Percentiles rank a stretch among this genome's conserved stretches.
Conservation (phyloP, 768 basidiomycete species). For the Exidia glandulosa region DNA sequence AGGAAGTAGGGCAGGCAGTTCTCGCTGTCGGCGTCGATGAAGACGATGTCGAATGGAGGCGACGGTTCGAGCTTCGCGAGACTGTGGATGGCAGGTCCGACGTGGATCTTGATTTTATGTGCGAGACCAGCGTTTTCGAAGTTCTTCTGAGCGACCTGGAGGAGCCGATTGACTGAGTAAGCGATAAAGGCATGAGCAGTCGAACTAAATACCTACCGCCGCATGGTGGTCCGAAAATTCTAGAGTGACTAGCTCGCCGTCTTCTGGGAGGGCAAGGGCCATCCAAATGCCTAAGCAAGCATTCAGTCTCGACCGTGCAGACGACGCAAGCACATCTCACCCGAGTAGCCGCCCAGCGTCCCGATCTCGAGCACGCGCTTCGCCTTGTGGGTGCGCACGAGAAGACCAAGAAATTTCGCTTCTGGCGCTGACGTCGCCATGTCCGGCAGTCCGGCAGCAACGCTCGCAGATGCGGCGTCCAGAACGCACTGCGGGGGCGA, state of each 20-base stretch:
- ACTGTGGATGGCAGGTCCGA: slow-evolving; percentile 42
- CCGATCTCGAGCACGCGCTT: slow-evolving; percentile 18
- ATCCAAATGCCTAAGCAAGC: slow-evolving; percentile 23
- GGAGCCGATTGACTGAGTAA: not conserved
- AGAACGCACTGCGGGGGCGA: slow-evolving; percentile 33
- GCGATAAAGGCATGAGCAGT: not conserved
- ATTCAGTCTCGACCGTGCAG: not conserved
- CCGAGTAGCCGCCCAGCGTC: slow-evolving; percentile 16
- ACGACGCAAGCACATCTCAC: not conserved
- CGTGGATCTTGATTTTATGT: slow-evolving; percentile 35
- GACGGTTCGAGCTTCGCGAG: slow-evolving; percentile 37
- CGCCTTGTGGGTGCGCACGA: slow-evolving; percentile 13
- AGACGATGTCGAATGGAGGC: slow-evolving; percentile 49
- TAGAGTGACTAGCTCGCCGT: slow-evolving; percentile 21
- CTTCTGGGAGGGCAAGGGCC: slow-evolving; percentile 17
- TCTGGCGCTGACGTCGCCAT: slow-evolving; percentile 23
- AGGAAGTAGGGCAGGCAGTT: slow-evolving; percentile 44
- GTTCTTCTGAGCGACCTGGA: slow-evolving; percentile 48
- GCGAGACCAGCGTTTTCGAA: slow-evolving; percentile 41
- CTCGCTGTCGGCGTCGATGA: slow-evolving; percentile 64
- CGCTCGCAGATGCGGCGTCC: slow-evolving; percentile 28
- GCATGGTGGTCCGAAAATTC: slow-evolving; percentile 20
- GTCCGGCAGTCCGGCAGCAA: slow-evolving; percentile 34
- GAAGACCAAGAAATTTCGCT: slow-evolving; percentile 37
- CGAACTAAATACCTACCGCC: slow-evolving; percentile 5